phyloP scores from a whole-genome alignment of 306 rosid species.

The Acacia acuminata region DNA sequence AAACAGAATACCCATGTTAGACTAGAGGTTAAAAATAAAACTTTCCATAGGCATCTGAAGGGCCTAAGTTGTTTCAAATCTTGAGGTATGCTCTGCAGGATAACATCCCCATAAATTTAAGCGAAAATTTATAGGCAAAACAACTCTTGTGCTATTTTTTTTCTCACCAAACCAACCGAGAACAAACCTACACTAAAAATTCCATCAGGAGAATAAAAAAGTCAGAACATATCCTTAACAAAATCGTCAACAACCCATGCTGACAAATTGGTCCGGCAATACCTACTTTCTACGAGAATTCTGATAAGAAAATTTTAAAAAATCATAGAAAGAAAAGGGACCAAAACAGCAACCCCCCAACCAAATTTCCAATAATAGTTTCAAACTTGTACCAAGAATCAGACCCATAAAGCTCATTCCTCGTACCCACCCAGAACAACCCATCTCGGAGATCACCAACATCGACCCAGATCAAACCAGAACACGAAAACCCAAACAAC shows the following conservation, averaged over 20 bases:
- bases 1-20: not conserved
- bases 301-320: not conserved
- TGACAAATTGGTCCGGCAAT: constrained; percentile 21
- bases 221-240: not conserved
- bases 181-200: not conserved
- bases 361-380: constrained; percentile 25
- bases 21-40: not conserved
- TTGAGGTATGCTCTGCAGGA: not conserved
- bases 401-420: constrained; percentile 34
- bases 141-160: not conserved
- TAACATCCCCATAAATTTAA: not conserved
- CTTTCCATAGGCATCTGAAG: constrained; percentile 7
- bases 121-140: not conserved
- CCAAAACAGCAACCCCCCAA: constrained; percentile 28
- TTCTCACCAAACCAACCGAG: constrained; percentile 20
- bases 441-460: not conserved
- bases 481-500: not conserved
- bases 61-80: constrained; percentile 1
- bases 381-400: constrained; percentile 37
- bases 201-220: not conserved
- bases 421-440: constrained; percentile 21
- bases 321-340: not conserved
- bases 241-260: constrained; percentile 1
- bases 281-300: not conserved
- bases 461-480: constrained; percentile 7